Percentiles rank a stretch among this genome's conserved stretches.
These are phyloP conservation scores for Fragaria ananassa DNA, from an alignment of 306 rosid species.

Conservation along the genomic window DNA sequence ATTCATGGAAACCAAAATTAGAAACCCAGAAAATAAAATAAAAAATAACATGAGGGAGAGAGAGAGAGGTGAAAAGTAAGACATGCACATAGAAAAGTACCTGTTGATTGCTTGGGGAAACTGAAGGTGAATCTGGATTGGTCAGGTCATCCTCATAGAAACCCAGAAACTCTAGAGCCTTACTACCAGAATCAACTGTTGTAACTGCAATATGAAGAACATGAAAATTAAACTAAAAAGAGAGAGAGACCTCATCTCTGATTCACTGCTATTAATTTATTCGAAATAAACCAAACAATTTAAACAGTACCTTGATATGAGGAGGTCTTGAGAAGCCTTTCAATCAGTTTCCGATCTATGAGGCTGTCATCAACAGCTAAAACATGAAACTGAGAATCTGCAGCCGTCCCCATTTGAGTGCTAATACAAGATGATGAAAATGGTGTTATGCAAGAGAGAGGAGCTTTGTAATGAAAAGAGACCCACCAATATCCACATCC, in stretches of 20 bases:
- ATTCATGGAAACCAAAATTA: slow-evolving; percentile 26
- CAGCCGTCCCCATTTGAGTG: slow-evolving; percentile 63
- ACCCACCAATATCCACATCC: slow-evolving; percentile 70
- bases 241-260: not conserved
- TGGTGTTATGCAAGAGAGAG: not conserved
- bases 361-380: slow-evolving; percentile 91
- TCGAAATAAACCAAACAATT: not conserved
- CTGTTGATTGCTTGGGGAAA: slow-evolving; percentile 52
- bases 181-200: slow-evolving; percentile 94
- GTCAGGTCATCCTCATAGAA: slow-evolving; percentile 49
- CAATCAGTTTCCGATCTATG: slow-evolving; percentile 80
- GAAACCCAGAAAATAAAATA: slow-evolving; percentile 21
- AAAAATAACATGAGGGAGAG: no score
- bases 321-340: slow-evolving; percentile 72
- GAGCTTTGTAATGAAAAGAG: slow-evolving; percentile 48
- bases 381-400: slow-evolving; percentile 82
- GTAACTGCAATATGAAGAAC: slow-evolving; percentile 57
- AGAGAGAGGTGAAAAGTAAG: not conserved
- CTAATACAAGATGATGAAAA: not conserved
- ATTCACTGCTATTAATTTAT: not conserved
- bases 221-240: not conserved
- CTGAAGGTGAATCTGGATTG: slow-evolving; percentile 42
- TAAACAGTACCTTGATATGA: slow-evolving; percentile 68
- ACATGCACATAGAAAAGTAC: slow-evolving; percentile 25
- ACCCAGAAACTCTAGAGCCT: slow-evolving; percentile 90